Evolutionary conservation across 116 monocot genomes (phyloP).

Genomic region (Trichopus zeylanicus): DNA sequence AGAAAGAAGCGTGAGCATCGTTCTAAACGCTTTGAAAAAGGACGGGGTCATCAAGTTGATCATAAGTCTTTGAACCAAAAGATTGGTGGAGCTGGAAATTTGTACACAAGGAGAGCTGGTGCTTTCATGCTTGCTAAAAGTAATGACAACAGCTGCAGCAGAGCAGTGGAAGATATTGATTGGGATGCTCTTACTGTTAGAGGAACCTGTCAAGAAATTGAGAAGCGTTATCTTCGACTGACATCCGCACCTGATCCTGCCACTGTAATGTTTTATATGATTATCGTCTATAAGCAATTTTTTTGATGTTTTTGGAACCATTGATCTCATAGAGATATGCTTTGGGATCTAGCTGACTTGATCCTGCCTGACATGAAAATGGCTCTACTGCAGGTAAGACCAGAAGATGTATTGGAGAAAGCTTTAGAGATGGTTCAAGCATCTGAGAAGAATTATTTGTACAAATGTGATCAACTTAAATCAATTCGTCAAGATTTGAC

Average conservation of each 20-base stretch:
- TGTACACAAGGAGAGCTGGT: slow-evolving; percentile 44
- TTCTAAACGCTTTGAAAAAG: slow-evolving; percentile 87
- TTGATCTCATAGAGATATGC: not conserved
- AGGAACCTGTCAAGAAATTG: slow-evolving; percentile 94
- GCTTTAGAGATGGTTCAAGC: slow-evolving; percentile 79
- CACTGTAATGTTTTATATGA: slow-evolving; percentile 39
- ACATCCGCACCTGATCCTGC: slow-evolving; percentile 95
- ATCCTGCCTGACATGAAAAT: not conserved
- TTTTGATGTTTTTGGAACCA: not conserved
- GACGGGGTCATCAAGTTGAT: slow-evolving; percentile 28
- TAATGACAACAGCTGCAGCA: slow-evolving; percentile 39
- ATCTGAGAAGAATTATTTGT: slow-evolving; percentile 78
- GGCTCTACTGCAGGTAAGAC: slow-evolving; percentile 65
- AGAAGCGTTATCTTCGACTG: slow-evolving; percentile 91
- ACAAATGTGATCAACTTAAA: slow-evolving; percentile 99
- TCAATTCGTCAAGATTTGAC: slow-evolving; percentile 96
- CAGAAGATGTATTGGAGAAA: slow-evolving; percentile 85
- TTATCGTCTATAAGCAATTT: not conserved
- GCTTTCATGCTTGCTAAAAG: slow-evolving; percentile 43
- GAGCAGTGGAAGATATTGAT: slow-evolving; percentile 92
- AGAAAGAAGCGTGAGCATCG: slow-evolving; percentile 80
- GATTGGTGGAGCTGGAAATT: slow-evolving; percentile 39
- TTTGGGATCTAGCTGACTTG: not conserved
- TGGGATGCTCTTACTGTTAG: slow-evolving; percentile 96
- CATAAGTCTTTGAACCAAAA: slow-evolving; percentile 25